Percentiles rank a stretch among this genome's conserved stretches.
These are phyloP conservation scores for Euphorbia lathyris DNA, from an alignment of 345 rosid species.

Conservation along the genomic window DNA sequence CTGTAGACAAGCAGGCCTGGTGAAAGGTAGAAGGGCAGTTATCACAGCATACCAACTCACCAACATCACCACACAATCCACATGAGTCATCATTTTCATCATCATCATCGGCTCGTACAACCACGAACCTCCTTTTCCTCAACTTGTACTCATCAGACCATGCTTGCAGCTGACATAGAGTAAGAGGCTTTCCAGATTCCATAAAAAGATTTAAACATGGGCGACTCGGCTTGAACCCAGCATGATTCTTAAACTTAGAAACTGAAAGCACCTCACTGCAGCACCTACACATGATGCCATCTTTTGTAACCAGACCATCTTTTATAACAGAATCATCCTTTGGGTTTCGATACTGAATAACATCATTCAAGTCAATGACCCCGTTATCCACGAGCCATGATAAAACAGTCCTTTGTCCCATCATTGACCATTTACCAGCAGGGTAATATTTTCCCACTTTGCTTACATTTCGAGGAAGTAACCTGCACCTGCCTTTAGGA, in stretches of 20 bases:
- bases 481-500: constrained; percentile 53
- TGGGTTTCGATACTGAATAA: constrained; percentile 69
- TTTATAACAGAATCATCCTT: constrained; percentile 57
- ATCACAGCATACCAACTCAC: constrained; percentile 93
- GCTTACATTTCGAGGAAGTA: constrained; percentile 56
- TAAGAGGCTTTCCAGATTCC: constrained; percentile 76
- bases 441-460: constrained; percentile 41
- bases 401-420: constrained; percentile 65
- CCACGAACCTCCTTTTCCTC: constrained; percentile 46
- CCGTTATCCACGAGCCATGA: constrained; percentile 70
- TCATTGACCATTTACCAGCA: constrained; percentile 43
- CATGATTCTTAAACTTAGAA: constrained; percentile 75
- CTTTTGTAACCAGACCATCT: constrained; percentile 62
- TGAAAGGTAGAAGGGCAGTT: constrained; percentile 93
- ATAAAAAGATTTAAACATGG: constrained; percentile 81
- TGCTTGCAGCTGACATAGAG: constrained; percentile 77
- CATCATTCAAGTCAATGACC: constrained; percentile 59
- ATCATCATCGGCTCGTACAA: constrained; percentile 50
- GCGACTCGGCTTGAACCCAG: constrained; percentile 59
- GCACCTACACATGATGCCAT: constrained; percentile 80
- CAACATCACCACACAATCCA: constrained; percentile 89
- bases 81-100: constrained; percentile 96
- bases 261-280: constrained; percentile 63
- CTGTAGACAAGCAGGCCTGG: constrained; percentile 68
- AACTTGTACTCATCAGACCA: constrained; percentile 84